Base-by-base conservation (phyloP, 1,284 basidiomycete genomes). In the Ceratobasidium sp. region DNA sequence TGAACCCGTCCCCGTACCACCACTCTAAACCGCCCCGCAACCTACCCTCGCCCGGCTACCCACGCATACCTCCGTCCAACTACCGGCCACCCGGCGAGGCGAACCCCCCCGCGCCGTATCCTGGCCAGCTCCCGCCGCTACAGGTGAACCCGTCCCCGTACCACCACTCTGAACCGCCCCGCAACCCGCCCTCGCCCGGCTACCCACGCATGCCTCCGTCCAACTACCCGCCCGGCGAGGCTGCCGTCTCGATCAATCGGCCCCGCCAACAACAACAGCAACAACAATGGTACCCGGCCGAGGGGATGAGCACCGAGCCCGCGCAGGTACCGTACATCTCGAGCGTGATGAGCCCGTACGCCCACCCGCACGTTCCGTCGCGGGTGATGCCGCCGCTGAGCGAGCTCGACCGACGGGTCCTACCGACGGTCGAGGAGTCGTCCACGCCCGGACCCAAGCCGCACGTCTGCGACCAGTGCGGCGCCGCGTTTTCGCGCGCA, bases 381-480 rank as follows among this genome's bases (percentile, higher is more conserved):
- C 57, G 70, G 10, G 40, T 56, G 46, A 74, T 74, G 70, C 70
- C 70, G 15, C 70, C 70, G 57, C 44, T 74, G 13, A 62, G 44
- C 56, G 70, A 74, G 59, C 46, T 74, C 28, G 70, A 74, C 59
- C 33, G 70, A 33, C 40, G 70, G 40, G 3, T 42, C 5, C 64
- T 42, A 1, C 20, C 56, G 28, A 10, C 56, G n/a, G 42, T 38
- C 13, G 70, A 74, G 40, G 57, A 62, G 46, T 48, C 46, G 46
- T 20, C 78, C 48, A 57, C 65, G 40, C 75, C 74, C 7, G 54
- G 59, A 15, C 61, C 62, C 7, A 73, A 75, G 23, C 78, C 76
- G n/a, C 70, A 79, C 48, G 78, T 77, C 10, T 79, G 78, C 42
- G 76, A 73, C 33, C 76, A 74, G 54, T 79, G 78, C 64, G 46